These are phyloP conservation scores for Elsinoe perseae DNA, from an alignment of 2,329 filamentous ascomycete species.

Conservation along the genomic window DNA sequence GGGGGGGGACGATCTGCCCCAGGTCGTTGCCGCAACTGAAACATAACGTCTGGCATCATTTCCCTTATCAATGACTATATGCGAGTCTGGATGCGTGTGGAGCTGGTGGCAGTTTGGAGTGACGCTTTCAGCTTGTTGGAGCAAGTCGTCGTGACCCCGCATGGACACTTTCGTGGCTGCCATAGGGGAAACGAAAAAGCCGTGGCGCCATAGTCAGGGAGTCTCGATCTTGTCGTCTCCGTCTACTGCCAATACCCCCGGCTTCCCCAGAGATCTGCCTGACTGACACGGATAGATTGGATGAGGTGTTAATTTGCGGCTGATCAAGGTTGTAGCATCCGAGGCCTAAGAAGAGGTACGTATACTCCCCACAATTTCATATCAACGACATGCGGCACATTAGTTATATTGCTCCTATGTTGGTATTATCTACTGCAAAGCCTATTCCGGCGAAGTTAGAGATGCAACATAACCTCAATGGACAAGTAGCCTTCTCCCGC, in stretches of 20 bases:
- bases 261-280: constrained; percentile 3
- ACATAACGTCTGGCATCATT: constrained; percentile 7
- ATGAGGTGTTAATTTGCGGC: neutral
- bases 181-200: neutral
- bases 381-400: constrained; percentile 7
- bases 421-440: neutral
- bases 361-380: neutral
- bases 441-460: neutral
- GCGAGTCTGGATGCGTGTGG: neutral
- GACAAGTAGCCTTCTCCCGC: neutral
- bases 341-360: constrained; percentile 9
- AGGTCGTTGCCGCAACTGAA: constrained; percentile 4
- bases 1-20: neutral
- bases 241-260: neutral
- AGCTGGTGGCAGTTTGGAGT: neutral
- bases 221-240: neutral
- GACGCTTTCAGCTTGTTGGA: neutral
- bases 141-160: neutral
- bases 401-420: neutral
- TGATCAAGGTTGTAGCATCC: constrained; percentile 4
- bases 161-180: neutral
- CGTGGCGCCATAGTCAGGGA: neutral
- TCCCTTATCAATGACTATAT: constrained; percentile 12
- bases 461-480: neutral
- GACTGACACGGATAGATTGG: constrained; percentile 5